Evolutionary conservation across 2,329 filamentous ascomycete species (phyloP).

Genomic region (Grosmannia huntii): DNA sequence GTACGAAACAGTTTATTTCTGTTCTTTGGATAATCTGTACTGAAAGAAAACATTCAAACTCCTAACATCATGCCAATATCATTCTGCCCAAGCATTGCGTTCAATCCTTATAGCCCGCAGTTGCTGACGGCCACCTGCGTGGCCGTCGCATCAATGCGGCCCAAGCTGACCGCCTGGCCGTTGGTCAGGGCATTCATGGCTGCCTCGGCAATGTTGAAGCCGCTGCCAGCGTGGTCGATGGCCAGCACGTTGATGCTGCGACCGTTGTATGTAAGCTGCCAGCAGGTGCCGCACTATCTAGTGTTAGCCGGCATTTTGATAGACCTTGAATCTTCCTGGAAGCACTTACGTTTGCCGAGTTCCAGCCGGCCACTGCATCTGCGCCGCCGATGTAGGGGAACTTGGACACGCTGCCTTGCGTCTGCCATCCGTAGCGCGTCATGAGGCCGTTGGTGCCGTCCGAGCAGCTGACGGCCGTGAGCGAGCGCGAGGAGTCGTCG

Average conservation of each 20-base stretch:
- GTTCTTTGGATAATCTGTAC: too few relatives aligned
- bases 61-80: too few relatives aligned
- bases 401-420: conserved; percentile 33
- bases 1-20: too few relatives aligned
- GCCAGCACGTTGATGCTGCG: conserved; percentile 65
- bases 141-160: conserved; percentile 37
- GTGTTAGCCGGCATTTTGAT: conserved; percentile 7
- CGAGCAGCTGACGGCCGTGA: conserved; percentile 51
- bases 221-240: conserved; percentile 84
- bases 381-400: conserved; percentile 46
- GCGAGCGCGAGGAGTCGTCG: conserved; percentile 43
- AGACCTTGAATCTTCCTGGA: neutral
- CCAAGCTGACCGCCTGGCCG: conserved; percentile 20
- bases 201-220: conserved; percentile 52
- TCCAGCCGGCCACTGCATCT: conserved; percentile 39
- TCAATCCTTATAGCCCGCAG: conserved; percentile 24
- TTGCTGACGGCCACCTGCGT: conserved; percentile 27
- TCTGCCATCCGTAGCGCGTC: conserved; percentile 46
- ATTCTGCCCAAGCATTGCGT: too few relatives aligned
- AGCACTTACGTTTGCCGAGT: conserved; percentile 29
- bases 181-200: conserved; percentile 33
- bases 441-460: conserved; percentile 56
- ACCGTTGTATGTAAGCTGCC: conserved; percentile 37
- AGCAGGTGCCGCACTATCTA: conserved; percentile 46
- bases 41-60: too few relatives aligned